Evolutionary conservation across 2,329 filamentous ascomycete genomes (phyloP), one percentile per base, ranked within the genome.

Genomic region (Calonectria pauciramosa): DNA sequence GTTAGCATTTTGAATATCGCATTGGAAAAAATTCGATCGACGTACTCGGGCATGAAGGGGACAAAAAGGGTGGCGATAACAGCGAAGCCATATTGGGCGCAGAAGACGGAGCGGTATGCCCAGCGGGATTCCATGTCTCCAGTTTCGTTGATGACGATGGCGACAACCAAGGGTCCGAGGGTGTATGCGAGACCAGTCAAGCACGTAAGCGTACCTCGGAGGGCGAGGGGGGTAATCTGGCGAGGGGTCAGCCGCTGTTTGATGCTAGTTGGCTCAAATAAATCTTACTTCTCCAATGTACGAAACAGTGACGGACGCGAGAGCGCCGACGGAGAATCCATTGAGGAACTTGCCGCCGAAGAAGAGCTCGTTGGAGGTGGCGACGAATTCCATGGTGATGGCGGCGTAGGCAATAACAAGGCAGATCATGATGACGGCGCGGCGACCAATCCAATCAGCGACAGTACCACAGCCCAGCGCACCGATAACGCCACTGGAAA

Each of bases 311-410:
- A 82, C 80, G 0, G 81, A 78, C 0, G 73, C 76, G 14, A 82
- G 74, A 16, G 78, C 77, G 51, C 82, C 82, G 32, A 82, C 80
- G 0, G 84, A 83, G 70, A 87, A 86, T 1, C 86, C 86, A 64
- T 87, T 86, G 47, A 87, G 71, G 70, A 87, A 85, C 73, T 87
- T 87, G 20, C 86, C 86, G 32, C 83, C 80, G 70, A 87, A 87
- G 80, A 87, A 87, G 36, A 85, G 75, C 26, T 80, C 82, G 41
- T 86, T 86, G 6, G 85, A 82, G 0, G 85, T 86, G 8, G 86
- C 83, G 11, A 86, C 79, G 44, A 87, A 86, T 74, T 87, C 85
- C 79, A 87, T 82, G 6, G 84, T 85, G 56, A 87, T 81, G 38
- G 85, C 84, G 28, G 79, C 83, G 66, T 85, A 85, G 20, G 84